Percentiles rank a stretch among this genome's conserved stretches.
phyloP scores from a whole-genome alignment of 2,329 filamentous ascomycete genomes.

The Aciculosporium take region DNA sequence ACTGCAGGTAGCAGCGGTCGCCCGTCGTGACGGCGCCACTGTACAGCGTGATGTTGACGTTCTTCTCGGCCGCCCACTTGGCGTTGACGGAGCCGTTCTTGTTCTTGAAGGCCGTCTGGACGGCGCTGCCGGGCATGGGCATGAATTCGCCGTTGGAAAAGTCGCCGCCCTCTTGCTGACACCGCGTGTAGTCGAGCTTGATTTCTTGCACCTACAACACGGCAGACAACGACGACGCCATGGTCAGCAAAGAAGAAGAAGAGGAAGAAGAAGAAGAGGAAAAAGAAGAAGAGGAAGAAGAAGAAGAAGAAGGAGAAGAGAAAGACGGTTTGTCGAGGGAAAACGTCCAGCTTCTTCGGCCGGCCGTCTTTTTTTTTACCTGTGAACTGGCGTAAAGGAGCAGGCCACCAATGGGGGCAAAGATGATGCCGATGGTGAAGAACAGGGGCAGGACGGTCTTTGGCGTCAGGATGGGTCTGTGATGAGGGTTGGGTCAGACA shows the following conservation, averaged over 20 bases:
- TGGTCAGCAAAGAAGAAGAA: neutral
- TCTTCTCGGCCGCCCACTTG: constrained; percentile 27
- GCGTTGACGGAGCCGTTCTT: constrained; percentile 25
- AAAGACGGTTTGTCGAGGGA: no score
- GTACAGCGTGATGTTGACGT: constrained; percentile 26
- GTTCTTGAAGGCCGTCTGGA: constrained; percentile 59
- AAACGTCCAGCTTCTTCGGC: no score
- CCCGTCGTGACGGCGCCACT: constrained; percentile 22
- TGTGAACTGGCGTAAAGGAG: constrained; percentile 73
- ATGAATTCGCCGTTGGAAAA: constrained; percentile 20
- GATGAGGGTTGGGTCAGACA: no score
- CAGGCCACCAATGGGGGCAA: constrained; percentile 80
- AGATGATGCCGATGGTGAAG: constrained; percentile 80
- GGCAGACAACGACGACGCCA: neutral
- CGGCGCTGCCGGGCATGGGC: constrained; percentile 40
- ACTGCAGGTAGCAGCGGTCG: constrained; percentile 57
- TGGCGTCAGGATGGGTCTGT: constrained; percentile 80
- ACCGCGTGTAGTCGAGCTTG: constrained; percentile 78
- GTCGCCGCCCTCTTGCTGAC: constrained; percentile 40
- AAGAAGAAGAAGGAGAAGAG: no score
- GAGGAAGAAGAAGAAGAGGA: no score
- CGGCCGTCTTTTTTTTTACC: constrained; percentile 32
- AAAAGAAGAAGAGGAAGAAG: no score
- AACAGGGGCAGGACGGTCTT: constrained; percentile 88
- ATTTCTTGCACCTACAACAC: constrained; percentile 77